Conservation (phyloP, 1,284 basidiomycete genomes). For the Grifola frondosa region DNA sequence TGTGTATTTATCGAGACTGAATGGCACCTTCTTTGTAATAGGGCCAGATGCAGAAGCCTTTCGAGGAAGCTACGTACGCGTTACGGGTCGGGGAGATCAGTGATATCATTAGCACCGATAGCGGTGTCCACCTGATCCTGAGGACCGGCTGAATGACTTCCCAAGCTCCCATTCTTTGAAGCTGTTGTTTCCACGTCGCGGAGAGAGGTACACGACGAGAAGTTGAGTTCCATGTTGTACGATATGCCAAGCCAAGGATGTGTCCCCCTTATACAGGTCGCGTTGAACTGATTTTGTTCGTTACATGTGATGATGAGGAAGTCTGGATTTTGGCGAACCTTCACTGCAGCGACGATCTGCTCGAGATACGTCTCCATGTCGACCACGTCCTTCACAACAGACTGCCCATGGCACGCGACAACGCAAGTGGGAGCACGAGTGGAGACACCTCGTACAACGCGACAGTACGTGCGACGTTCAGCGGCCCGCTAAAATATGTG, state of each 20-base stretch:
- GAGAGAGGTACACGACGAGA: no score
- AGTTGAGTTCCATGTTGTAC: no score
- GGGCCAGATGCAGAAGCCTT: conserved; percentile 97
- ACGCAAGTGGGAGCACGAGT: conserved; percentile 26
- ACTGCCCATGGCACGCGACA: conserved; percentile 28
- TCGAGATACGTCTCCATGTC: conserved; percentile 28
- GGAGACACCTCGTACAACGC: conserved; percentile 27
- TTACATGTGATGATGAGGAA: conserved; percentile 29
- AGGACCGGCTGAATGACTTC: conserved; percentile 86
- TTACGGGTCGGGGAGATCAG: conserved; percentile 85
- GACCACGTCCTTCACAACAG: conserved; percentile 27
- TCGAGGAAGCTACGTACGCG: conserved; percentile 88
- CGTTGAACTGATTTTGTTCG: no score
- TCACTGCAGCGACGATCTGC: conserved; percentile 26
- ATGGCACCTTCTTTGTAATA: conserved; percentile 2
- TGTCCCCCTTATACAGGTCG: no score
- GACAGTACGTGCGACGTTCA: conserved; percentile 28
- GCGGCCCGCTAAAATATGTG: conserved; percentile 28
- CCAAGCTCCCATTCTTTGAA: no score
- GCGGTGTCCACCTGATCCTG: conserved; percentile 94
- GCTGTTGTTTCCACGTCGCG: no score
- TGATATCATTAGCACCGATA: conserved; percentile 87
- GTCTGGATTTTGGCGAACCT: conserved; percentile 24
- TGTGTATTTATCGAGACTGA: not conserved
- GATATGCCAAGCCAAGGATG: no score